phyloP scores from a whole-genome alignment of 345 rosid species.

The Populus pruinosa region DNA sequence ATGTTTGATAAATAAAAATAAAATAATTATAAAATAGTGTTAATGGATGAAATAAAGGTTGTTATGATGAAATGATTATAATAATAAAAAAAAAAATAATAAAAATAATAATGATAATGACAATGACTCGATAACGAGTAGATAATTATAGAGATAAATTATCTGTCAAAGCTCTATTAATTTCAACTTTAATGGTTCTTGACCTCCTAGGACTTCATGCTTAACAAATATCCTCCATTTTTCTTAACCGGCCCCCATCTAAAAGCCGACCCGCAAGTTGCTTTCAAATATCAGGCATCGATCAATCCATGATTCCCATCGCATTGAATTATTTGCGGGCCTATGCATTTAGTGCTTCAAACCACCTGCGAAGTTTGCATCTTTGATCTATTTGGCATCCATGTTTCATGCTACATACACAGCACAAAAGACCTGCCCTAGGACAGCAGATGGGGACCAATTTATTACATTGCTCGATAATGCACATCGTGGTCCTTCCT shows the following conservation, averaged over 20 bases:
- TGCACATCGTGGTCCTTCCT: slow-evolving; percentile 22
- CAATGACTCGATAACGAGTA: rapidly evolving
- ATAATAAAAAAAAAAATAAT: no score
- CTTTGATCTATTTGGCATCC: background rate
- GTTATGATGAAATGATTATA: no score
- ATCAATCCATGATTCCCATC: background rate
- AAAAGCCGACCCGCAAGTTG: background rate
- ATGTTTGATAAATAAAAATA: no score
- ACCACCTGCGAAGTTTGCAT: background rate
- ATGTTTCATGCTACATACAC: background rate
- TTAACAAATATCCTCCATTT: no score
- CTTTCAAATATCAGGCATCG: background rate
- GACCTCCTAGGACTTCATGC: no score
- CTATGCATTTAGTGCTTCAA: background rate
- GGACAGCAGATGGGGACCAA: slow-evolving; percentile 15
- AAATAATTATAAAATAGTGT: no score
- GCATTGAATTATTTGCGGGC: background rate
- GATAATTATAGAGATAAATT: rapidly evolving
- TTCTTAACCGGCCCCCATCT: background rate
- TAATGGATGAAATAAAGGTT: no score
- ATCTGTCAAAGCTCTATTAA: no score
- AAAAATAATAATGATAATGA: no score
- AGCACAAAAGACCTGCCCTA: background rate
- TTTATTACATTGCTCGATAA: background rate
- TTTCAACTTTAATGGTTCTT: no score